phyloP scores from a whole-genome alignment of 768 basidiomycete species.

The Boletus edulis region DNA sequence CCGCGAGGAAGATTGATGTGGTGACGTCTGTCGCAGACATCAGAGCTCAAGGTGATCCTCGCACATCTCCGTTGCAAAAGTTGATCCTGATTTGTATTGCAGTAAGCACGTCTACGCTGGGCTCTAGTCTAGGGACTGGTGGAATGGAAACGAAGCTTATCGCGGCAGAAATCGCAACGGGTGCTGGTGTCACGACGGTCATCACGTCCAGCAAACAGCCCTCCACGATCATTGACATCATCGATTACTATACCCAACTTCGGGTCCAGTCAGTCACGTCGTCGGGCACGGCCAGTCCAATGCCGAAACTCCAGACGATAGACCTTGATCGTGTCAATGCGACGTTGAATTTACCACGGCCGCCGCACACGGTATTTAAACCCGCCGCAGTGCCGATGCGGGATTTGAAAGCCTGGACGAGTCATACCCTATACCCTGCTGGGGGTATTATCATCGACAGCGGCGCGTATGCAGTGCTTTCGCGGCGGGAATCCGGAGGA shows the following conservation, averaged over 20 bases:
- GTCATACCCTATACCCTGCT: slow-evolving; percentile 88
- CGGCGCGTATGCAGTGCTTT: slow-evolving; percentile 86
- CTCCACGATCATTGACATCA: slow-evolving; percentile 71
- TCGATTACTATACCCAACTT: slow-evolving; percentile 65
- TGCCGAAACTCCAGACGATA: slow-evolving; percentile 20
- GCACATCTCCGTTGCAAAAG: not conserved
- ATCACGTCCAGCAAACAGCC: slow-evolving; percentile 85
- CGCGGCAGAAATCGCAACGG: slow-evolving; percentile 95
- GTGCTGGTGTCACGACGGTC: slow-evolving; percentile 89
- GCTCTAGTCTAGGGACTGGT: slow-evolving; percentile 92
- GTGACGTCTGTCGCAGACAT: slow-evolving; percentile 84
- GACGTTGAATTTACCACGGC: slow-evolving; percentile 40
- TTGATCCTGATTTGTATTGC: not conserved
- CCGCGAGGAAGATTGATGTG: slow-evolving; percentile 74
- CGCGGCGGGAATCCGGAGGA: slow-evolving; percentile 84
- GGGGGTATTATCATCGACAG: slow-evolving; percentile 87
- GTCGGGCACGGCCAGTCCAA: slow-evolving; percentile 26
- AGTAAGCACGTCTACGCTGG: slow-evolving; percentile 93
- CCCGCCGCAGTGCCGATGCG: slow-evolving; percentile 68
- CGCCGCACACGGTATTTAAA: slow-evolving; percentile 87
- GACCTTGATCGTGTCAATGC: slow-evolving; percentile 25
- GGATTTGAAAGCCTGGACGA: slow-evolving; percentile 95
- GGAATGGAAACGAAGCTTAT: slow-evolving; percentile 99
- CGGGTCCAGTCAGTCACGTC: slow-evolving; percentile 39
- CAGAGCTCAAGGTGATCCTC: slow-evolving; percentile 65